Percentiles rank a stretch among this genome's conserved stretches.
Evolutionary conservation across 2,329 filamentous ascomycete genomes (phyloP).

Genomic region (Stemphylium vesicarium): DNA sequence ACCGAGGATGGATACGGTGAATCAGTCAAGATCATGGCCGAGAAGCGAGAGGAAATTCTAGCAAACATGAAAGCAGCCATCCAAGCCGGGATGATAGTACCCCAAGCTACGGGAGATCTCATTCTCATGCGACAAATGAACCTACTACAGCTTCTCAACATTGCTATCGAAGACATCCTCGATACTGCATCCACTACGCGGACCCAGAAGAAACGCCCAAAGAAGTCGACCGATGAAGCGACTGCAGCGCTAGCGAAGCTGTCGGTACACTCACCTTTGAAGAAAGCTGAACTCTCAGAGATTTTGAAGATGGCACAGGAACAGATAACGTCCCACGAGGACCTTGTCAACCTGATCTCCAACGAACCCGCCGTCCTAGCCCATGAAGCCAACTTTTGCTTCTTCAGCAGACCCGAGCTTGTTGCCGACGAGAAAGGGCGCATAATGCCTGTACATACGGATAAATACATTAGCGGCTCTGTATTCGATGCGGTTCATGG

Average conservation of each 20-base stretch:
- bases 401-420: slow-evolving; percentile 53
- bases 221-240: slow-evolving; percentile 40
- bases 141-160: slow-evolving; percentile 50
- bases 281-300: slow-evolving; percentile 27
- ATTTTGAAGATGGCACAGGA: slow-evolving; percentile 13
- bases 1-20: slow-evolving; percentile 48
- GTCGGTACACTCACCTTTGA: slow-evolving; percentile 23
- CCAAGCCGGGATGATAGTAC: slow-evolving; percentile 25
- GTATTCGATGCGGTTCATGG: slow-evolving; percentile 53
- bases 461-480: slow-evolving; percentile 52
- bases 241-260: slow-evolving; percentile 45
- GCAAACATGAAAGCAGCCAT: slow-evolving; percentile 23
- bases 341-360: slow-evolving; percentile 43
- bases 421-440: slow-evolving; percentile 56
- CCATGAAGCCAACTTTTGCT: slow-evolving; percentile 45
- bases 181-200: slow-evolving; percentile 46
- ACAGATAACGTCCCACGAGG: slow-evolving; percentile 31
- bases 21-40: slow-evolving; percentile 35
- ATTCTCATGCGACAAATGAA: slow-evolving; percentile 51
- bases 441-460: slow-evolving; percentile 45
- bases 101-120: slow-evolving; percentile 34
- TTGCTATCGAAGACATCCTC: slow-evolving; percentile 55
- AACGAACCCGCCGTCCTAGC: slow-evolving; percentile 18
- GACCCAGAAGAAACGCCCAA: slow-evolving; percentile 26
- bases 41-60: slow-evolving; percentile 26